Percentiles rank a stretch among this genome's conserved stretches.
phyloP scores from a whole-genome alignment of 257 asterid species.

The Jasminum sambac region DNA sequence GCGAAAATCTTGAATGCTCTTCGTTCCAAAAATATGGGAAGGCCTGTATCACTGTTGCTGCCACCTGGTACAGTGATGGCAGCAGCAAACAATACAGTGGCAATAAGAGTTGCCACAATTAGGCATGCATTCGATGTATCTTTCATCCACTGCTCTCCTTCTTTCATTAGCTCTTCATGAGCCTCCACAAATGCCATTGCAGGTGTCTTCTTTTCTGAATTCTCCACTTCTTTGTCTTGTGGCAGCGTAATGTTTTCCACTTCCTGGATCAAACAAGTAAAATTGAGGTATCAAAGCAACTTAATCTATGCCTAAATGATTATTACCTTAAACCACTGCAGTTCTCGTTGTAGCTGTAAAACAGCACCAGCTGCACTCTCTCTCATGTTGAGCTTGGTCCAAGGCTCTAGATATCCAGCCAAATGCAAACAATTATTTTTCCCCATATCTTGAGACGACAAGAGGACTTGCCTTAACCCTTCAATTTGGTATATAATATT shows the following conservation, averaged over 20 bases:
- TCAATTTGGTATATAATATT: background rate
- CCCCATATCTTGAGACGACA: background rate
- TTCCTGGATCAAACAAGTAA: background rate
- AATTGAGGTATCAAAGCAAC: background rate
- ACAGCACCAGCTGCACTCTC: too few species aligned
- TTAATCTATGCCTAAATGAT: too few species aligned
- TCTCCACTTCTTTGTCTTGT: background rate
- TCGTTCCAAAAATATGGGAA: background rate
- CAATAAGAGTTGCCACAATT: background rate
- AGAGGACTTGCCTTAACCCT: background rate
- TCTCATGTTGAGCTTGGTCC: too few species aligned
- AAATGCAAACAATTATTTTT: background rate
- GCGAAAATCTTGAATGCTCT: background rate
- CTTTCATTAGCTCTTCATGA: background rate
- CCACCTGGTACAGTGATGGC: background rate
- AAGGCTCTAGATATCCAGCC: too few species aligned
- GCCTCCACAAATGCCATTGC: background rate
- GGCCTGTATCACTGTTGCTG: background rate
- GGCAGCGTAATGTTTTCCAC: background rate
- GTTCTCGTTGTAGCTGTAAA: too few species aligned
- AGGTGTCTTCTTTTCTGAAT: background rate
- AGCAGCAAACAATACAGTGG: background rate
- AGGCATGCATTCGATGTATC: background rate
- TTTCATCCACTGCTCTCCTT: background rate
- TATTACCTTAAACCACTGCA: too few species aligned